Evolutionary conservation across 1,139 yeast genomes (phyloP).

Genomic region (Scheffersomyces segobiensis): DNA sequence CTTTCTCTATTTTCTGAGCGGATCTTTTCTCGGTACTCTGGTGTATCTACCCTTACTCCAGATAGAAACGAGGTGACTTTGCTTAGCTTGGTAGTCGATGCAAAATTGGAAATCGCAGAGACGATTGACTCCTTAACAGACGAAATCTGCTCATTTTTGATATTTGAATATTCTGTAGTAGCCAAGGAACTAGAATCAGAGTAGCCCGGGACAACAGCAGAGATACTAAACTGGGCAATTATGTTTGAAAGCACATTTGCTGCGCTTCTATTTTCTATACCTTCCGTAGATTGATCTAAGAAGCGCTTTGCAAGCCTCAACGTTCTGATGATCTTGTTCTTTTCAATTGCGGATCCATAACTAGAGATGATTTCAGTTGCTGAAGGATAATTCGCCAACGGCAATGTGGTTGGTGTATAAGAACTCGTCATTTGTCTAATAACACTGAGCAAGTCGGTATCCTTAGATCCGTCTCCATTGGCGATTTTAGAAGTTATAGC

Average conservation of each 20-base stretch:
- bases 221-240: slow-evolving; percentile 19
- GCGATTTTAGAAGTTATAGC: slow-evolving; percentile 12
- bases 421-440: slow-evolving; percentile 46
- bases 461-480: slow-evolving; percentile 16
- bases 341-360: slow-evolving; percentile 26
- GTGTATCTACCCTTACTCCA: slow-evolving; percentile 29
- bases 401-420: slow-evolving; percentile 22
- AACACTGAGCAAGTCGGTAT: slow-evolving; percentile 35
- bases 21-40: slow-evolving; percentile 55
- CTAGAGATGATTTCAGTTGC: slow-evolving; percentile 24
- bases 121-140: slow-evolving; percentile 32
- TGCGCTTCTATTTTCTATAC: slow-evolving; percentile 18
- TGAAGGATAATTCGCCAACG: slow-evolving; percentile 15
- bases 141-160: slow-evolving; percentile 22
- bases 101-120: slow-evolving; percentile 29
- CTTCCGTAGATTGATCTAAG: slow-evolving; percentile 17
- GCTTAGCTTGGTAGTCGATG: slow-evolving; percentile 17
- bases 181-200: background rate
- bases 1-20: slow-evolving; percentile 78
- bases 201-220: background rate
- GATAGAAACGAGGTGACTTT: slow-evolving; percentile 15
- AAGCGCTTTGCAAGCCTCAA: slow-evolving; percentile 41
- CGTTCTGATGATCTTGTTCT: slow-evolving; percentile 31
- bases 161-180: slow-evolving; percentile 1
- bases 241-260: slow-evolving; percentile 27